Evolutionary conservation across 2,329 filamentous ascomycete species (phyloP), one percentile per base, ranked within the genome.

Genomic region (Penicillium sp.): DNA sequence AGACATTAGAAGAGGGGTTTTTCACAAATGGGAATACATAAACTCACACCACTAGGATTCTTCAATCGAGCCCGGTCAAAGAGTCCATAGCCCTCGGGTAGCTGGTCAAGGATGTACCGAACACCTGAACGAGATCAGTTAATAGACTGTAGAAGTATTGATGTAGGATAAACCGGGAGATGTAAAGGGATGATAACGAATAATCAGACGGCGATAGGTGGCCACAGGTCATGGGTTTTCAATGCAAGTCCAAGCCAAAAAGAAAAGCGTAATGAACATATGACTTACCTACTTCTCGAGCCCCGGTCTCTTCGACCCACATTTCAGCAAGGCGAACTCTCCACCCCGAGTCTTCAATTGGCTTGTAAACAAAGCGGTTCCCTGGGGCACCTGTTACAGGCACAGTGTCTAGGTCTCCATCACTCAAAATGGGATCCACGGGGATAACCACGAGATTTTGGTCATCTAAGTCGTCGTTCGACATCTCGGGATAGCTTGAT

Each of bases 21-120:
- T 14, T 8, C 9, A 39, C 8, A 26, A 8, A 26, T 31, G 7
- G 4, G 5, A 13, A 14, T 8, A 13, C 14, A 25, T 11, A 44
- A 49, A 66, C 75, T 67, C 42, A 78, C 75, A 47, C 69, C 65
- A 0, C 56, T 56, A 48, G 55, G 75, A 42, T 76, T 2, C 65
- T 65, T n/a, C 3, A 29, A 29, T 11, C 84, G 77, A 1, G 77
- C 72, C 26, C 79, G 77, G 48, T 84, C 77, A 63, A 79, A 82
- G 0, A 85, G 65, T 0, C 70, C 73, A 66, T 85, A 88, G 2
- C 84, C 83, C 3, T 77, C 68, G 2, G 85, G 85, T 0, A 88
- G 70, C 16, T 69, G 67, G 53, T 85, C 78, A 1, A 88, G 73
- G 2, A 72, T 75, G 67, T 86, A 86, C 2, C 69, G 69, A 11